Percentiles rank a stretch among this genome's conserved stretches.
phyloP scores from a whole-genome alignment of 176 grass and related monocot species.

The Oryza glaberrima region DNA sequence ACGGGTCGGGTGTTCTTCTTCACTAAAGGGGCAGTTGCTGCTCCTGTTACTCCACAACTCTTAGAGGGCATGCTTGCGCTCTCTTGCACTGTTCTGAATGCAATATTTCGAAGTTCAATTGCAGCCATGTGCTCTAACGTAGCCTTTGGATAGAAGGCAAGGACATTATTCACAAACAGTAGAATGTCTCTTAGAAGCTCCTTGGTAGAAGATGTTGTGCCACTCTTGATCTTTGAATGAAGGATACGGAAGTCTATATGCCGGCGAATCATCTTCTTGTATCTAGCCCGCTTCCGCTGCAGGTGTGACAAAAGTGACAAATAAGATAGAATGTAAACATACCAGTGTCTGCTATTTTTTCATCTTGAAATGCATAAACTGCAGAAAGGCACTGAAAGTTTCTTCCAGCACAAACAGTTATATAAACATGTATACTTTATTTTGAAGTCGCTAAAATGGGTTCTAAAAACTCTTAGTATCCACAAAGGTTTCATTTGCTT shows the following conservation, averaged over 20 bases:
- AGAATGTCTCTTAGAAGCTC: slow-evolving; percentile 83
- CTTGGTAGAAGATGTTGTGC: slow-evolving; percentile 66
- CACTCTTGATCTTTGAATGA: slow-evolving; percentile 72
- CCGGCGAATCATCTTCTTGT: slow-evolving; percentile 83
- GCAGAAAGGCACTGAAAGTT: slow-evolving; percentile 10
- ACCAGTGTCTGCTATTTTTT: slow-evolving; percentile 15
- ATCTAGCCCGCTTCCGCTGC: slow-evolving; percentile 66
- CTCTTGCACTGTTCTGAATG: slow-evolving; percentile 51
- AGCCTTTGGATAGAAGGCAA: slow-evolving; percentile 70
- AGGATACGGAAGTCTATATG: slow-evolving; percentile 82
- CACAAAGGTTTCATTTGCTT: slow-evolving; percentile 35
- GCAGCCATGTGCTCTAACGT: slow-evolving; percentile 74
- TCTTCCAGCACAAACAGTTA: background rate
- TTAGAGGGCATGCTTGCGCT: slow-evolving; percentile 33
- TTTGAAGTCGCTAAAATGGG: background rate
- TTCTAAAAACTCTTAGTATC: background rate
- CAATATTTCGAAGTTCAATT: slow-evolving; percentile 56
- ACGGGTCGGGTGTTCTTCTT: slow-evolving; percentile 41
- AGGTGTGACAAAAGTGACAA: slow-evolving; percentile 2
- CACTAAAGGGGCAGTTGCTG: slow-evolving; percentile 6
- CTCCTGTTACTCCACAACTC: background rate
- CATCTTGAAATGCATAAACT: slow-evolving; percentile 26
- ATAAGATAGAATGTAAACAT: slow-evolving; percentile 26
- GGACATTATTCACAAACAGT: slow-evolving; percentile 73
- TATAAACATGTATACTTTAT: background rate